Base-by-base conservation (phyloP, 257 asterid species). In the Salvia hispanica region DNA sequence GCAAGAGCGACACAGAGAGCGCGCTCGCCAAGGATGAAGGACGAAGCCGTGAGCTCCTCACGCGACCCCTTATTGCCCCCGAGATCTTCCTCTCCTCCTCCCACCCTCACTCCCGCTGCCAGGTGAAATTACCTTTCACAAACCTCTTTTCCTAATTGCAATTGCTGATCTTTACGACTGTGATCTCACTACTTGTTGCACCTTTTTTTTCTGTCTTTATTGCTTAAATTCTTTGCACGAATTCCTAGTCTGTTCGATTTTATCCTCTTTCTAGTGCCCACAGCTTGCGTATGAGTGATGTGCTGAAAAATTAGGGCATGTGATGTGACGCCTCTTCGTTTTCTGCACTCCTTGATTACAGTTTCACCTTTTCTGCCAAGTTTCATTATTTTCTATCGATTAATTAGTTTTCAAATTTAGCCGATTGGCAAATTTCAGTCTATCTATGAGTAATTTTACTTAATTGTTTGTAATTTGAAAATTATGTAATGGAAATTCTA, bases 31-130 rank as follows among this genome's bases (percentile, higher is more conserved):
- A 43, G 25, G 58, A 90, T 93, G 97, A 93, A 82, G 85, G 99
- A 93, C 78, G 99, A 93, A 77, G 97, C 85, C 14, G 81, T 86
- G 52, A 88, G 99, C 90, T 93, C 99, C 46, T 83, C 97, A 3
- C 81, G 87, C 9, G 96, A 90, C 81, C 96, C 95, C 62, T 61
- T 82, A 46, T 25, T 80, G 59, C 87, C 80, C 13, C 97, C 81
- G 57, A 84, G 89, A 76, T 87, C 98, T 70, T 82, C 91, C 33
- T 89, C 96, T 74, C 95, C 96, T 43, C 90, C 95, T n/a, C 91
- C 87, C 67, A 80, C 69, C 58, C 75, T 81, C 47, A 90, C 98
- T 60, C 98, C 96, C 51, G 97, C 98, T 60, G 98, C 97, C 58
- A 93, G 98, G 98, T 93, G 74, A 77, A 42, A 39, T 58, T 52